phyloP scores from a whole-genome alignment of 768 basidiomycete species.

The Butyriboletus loyo region DNA sequence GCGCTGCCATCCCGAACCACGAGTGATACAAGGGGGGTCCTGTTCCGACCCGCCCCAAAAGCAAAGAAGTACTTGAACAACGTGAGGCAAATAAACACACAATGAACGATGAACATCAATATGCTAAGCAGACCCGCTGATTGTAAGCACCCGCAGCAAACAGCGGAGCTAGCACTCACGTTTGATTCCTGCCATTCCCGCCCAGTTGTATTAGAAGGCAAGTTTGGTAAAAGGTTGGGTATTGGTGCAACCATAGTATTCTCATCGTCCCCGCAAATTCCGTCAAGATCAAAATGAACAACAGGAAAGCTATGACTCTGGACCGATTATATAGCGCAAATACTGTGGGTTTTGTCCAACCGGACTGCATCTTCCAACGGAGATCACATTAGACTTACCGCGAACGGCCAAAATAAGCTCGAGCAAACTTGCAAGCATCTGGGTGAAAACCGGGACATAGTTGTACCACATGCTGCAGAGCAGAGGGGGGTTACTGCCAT shows the following conservation, averaged over 20 bases:
- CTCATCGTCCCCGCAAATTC: not conserved
- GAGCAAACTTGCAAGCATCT: constrained; percentile 8
- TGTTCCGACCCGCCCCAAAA: constrained; percentile 14
- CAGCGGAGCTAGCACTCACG: not conserved
- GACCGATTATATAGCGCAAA: constrained; percentile 20
- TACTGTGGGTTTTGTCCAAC: constrained; percentile 5
- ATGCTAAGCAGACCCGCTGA: constrained; percentile 2
- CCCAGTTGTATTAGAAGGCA: constrained; percentile 5
- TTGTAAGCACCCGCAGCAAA: not conserved
- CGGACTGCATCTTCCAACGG: not conserved
- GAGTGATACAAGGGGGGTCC: constrained; percentile 20
- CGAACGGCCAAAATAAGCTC: constrained; percentile 13
- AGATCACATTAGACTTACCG: constrained; percentile 2
- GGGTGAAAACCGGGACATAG: not conserved
- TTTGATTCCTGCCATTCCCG: not conserved
- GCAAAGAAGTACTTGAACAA: constrained; percentile 7
- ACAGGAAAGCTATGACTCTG: constrained; percentile 3
- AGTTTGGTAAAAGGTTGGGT: not conserved
- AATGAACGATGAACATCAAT: constrained; percentile 9
- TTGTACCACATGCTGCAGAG: constrained; percentile 7
- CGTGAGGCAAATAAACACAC: too few relatives aligned
- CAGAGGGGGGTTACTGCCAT: too few relatives aligned
- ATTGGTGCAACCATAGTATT: not conserved
- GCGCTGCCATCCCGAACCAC: constrained; percentile 14
- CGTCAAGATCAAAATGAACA: constrained; percentile 1